Conservation (phyloP, 371 early-diverging fungal genomes). For the Lichtheimia ramosa region DNA sequence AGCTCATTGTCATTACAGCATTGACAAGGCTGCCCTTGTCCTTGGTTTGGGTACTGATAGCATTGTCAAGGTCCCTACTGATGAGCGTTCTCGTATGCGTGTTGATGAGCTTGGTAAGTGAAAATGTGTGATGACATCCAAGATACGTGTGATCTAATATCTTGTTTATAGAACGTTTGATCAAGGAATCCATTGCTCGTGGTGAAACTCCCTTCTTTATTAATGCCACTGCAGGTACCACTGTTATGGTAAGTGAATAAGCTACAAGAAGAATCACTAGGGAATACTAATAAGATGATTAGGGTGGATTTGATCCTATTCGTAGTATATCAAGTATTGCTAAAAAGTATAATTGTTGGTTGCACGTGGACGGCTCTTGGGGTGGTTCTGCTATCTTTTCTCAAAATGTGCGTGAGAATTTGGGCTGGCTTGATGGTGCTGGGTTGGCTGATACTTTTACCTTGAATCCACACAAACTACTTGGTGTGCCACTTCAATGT, state of each 20-base stretch:
- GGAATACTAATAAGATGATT: not conserved
- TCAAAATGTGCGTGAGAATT: conserved; percentile 29
- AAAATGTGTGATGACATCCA: not conserved
- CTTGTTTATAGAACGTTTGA: conserved; percentile 37
- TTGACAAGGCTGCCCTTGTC: conserved; percentile 75
- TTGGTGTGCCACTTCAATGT: conserved; percentile 85
- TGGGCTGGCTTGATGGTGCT: conserved; percentile 54
- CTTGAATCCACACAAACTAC: conserved; percentile 85
- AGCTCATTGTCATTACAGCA: conserved; percentile 75
- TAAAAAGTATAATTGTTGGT: conserved; percentile 71
- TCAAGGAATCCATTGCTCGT: conserved; percentile 41
- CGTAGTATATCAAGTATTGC: conserved; percentile 58
- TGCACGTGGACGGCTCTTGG: conserved; percentile 87
- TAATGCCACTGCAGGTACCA: conserved; percentile 87
- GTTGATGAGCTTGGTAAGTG: conserved; percentile 55
- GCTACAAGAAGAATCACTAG: no score
- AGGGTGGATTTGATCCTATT: conserved; percentile 83
- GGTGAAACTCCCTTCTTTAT: conserved; percentile 76
- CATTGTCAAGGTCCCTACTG: conserved; percentile 70
- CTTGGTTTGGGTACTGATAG: conserved; percentile 76
- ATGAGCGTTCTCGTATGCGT: conserved; percentile 67
- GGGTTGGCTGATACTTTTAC: conserved; percentile 73
- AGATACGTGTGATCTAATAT: not conserved
- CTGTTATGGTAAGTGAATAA: conserved; percentile 62
- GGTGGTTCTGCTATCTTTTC: conserved; percentile 79